Evolutionary conservation across 179 eudicot genomes (phyloP).

Genomic region (Silene vulgaris): DNA sequence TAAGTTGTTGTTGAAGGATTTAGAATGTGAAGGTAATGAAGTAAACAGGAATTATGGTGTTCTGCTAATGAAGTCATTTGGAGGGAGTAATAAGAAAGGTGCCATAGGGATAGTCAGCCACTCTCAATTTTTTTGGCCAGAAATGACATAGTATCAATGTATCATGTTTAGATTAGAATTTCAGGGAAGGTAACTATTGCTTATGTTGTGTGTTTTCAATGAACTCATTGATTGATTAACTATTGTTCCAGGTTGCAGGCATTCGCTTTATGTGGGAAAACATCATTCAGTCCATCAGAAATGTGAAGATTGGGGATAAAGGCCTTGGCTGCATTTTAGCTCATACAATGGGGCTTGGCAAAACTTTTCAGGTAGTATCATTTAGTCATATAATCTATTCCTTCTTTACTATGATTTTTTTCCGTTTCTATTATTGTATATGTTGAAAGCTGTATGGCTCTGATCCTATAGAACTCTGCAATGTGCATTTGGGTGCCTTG

Average conservation of each 20-base stretch:
- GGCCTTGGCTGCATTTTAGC: slow-evolving; percentile 99
- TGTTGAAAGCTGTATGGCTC: neutral
- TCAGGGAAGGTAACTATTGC: neutral
- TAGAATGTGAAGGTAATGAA: neutral
- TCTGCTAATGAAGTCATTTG: neutral
- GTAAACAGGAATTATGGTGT: too few relatives aligned
- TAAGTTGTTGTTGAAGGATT: neutral
- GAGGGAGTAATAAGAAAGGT: neutral
- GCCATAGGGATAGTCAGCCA: neutral
- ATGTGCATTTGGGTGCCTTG: neutral
- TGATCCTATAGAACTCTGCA: neutral
- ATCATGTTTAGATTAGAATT: neutral
- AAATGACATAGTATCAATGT: neutral
- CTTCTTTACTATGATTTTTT: slow-evolving; percentile 5
- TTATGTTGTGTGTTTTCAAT: neutral
- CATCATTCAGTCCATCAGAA: slow-evolving; percentile 72
- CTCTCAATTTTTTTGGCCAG: neutral
- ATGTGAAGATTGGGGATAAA: slow-evolving; percentile 86
- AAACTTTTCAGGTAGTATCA: slow-evolving; percentile 85
- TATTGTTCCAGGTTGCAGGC: slow-evolving; percentile 65
- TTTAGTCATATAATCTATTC: slow-evolving; percentile 6
- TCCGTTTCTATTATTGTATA: slow-evolving; percentile 6
- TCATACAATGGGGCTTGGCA: slow-evolving; percentile 99
- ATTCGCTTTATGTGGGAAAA: slow-evolving; percentile 99
- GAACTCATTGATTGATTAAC: slow-evolving; percentile 8